Evolutionary conservation across 2,329 filamentous ascomycete species (phyloP).

Genomic region (Aureobasidium sp.): DNA sequence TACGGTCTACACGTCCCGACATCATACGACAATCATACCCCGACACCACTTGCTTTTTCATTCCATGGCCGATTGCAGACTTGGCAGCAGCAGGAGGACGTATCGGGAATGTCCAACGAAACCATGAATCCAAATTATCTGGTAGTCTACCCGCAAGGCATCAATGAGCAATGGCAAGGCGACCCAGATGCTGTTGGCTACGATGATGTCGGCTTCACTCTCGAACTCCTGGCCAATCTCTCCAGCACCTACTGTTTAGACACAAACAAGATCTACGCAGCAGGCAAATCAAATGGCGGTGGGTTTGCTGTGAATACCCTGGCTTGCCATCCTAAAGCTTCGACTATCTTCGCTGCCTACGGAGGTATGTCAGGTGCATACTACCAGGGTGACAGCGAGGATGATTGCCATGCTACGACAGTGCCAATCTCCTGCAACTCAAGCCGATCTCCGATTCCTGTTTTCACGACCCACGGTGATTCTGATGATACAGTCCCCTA

Average conservation of each 20-base stretch:
- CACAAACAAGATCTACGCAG: slow-evolving; percentile 35
- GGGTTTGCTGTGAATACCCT: slow-evolving; percentile 41
- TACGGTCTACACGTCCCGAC: slow-evolving; percentile 35
- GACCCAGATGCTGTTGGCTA: slow-evolving; percentile 32
- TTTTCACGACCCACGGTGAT: slow-evolving; percentile 41
- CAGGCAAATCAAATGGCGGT: slow-evolving; percentile 48
- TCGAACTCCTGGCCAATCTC: slow-evolving; percentile 36
- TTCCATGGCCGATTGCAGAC: slow-evolving; percentile 40
- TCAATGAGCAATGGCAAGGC: slow-evolving; percentile 34
- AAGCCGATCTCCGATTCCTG: slow-evolving; percentile 27
- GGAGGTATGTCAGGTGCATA: slow-evolving; percentile 43
- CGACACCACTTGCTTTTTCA: slow-evolving; percentile 40
- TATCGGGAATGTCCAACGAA: slow-evolving; percentile 41
- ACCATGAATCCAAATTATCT: slow-evolving; percentile 39
- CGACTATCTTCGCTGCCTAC: slow-evolving; percentile 43
- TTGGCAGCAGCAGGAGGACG: slow-evolving; percentile 33
- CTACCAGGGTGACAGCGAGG: slow-evolving; percentile 30
- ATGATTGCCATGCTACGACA: slow-evolving; percentile 18
- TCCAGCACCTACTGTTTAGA: slow-evolving; percentile 39
- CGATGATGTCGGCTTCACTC: slow-evolving; percentile 38
- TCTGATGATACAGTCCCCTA: slow-evolving; percentile 38
- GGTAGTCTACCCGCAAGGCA: slow-evolving; percentile 39
- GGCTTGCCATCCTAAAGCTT: slow-evolving; percentile 38
- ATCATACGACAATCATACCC: slow-evolving; percentile 32
- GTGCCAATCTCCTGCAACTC: slow-evolving; percentile 24